Evolutionary conservation across 2,329 filamentous ascomycete genomes (phyloP).

Genomic region (Ophiostoma novo-ulmi): DNA sequence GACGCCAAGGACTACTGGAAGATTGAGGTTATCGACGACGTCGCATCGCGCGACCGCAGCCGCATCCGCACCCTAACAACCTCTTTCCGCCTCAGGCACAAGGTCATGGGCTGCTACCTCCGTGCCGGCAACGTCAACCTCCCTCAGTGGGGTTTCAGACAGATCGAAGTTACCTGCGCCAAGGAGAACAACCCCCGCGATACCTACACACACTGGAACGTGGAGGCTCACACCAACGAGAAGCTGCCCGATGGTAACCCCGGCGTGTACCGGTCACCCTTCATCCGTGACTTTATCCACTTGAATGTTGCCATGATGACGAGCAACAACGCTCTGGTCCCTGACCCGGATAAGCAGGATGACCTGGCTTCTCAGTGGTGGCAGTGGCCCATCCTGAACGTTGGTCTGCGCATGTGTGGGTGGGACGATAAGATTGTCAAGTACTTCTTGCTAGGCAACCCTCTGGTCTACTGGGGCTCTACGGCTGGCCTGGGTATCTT

Average conservation of each 20-base stretch:
- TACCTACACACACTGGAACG: slow-evolving; percentile 97
- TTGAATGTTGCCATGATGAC: slow-evolving; percentile 99
- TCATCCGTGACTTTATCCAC: slow-evolving; percentile 96
- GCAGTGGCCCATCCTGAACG: slow-evolving; percentile 96
- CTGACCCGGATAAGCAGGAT: slow-evolving; percentile 97
- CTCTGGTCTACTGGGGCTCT: slow-evolving; percentile 90
- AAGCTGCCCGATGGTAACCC: slow-evolving; percentile 84
- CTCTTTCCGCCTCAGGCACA: slow-evolving; percentile 81
- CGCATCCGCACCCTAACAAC: slow-evolving; percentile 88
- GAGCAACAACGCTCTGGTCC: slow-evolving; percentile 95
- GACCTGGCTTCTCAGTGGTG: slow-evolving; percentile 94
- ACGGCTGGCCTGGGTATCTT: slow-evolving; percentile 73
- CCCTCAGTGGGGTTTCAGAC: slow-evolving; percentile 99
- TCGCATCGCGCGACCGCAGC: slow-evolving; percentile 76
- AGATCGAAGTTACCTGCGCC: slow-evolving; percentile 93
- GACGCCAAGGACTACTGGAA: slow-evolving; percentile 98
- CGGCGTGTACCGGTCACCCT: slow-evolving; percentile 90
- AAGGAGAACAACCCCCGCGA: slow-evolving; percentile 91
- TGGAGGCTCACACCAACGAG: slow-evolving; percentile 91
- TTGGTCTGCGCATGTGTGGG: slow-evolving; percentile 95
- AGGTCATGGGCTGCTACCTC: slow-evolving; percentile 81
- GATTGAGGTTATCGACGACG: slow-evolving; percentile 86
- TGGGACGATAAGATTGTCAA: slow-evolving; percentile 96
- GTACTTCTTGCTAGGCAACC: slow-evolving; percentile 97
- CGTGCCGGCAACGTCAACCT: slow-evolving; percentile 93